Percentiles rank a stretch among this genome's conserved stretches.
phyloP scores from a whole-genome alignment of 2,329 filamentous ascomycete genomes.

The Colletotrichum sojae region DNA sequence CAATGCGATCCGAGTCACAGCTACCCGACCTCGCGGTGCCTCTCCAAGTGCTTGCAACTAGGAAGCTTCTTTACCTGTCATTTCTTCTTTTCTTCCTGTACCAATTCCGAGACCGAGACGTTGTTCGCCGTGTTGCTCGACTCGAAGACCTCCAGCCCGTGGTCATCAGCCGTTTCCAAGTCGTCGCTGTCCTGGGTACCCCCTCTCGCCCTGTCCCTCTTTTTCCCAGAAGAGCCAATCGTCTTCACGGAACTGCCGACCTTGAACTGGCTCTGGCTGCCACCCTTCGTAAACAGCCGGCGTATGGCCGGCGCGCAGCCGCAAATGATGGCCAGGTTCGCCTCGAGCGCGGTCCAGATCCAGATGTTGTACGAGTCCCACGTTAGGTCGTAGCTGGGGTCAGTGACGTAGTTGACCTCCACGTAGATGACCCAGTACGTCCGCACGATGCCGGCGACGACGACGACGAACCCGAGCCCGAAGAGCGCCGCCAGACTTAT shows the following conservation, averaged over 20 bases:
- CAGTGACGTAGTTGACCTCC: constrained; percentile 42
- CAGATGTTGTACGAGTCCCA: constrained; percentile 58
- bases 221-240: not conserved
- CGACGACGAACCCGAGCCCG: constrained; percentile 54
- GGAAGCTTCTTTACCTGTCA: not conserved
- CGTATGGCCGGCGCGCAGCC: constrained; percentile 46
- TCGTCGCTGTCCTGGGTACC: too few relatives aligned
- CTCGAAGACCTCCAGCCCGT: not conserved
- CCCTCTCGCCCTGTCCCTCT: not conserved
- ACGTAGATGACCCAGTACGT: constrained; percentile 55
- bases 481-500: constrained; percentile 54
- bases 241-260: constrained; percentile 8
- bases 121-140: not conserved
- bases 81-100: not conserved
- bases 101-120: too few relatives aligned
- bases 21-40: too few relatives aligned
- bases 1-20: too few relatives aligned
- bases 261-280: not conserved
- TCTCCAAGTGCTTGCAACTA: too few relatives aligned
- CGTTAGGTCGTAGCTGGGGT: constrained; percentile 55
- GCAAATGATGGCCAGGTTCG: constrained; percentile 58
- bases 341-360: constrained; percentile 59
- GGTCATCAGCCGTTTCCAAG: not conserved
- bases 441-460: constrained; percentile 53
- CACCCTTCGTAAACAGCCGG: not conserved